Evolutionary conservation across 192 early-diverging fungal genomes (phyloP), one percentile per base, ranked within the genome.

Genomic region (Coemansia sp.): DNA sequence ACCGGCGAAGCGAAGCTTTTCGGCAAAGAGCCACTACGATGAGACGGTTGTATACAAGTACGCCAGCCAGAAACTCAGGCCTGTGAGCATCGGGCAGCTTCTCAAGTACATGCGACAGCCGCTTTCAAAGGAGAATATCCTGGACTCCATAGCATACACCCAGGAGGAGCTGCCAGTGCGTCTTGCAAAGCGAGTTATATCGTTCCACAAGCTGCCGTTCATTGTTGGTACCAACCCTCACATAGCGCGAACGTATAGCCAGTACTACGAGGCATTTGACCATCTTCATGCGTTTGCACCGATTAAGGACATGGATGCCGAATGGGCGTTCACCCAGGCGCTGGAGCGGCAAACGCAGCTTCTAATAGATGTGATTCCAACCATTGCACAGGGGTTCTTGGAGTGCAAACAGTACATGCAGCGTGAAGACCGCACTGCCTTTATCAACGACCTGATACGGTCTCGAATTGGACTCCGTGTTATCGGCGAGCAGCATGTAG

Each of bases 221-320:
- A 99, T 99, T 56, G 95, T 99, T 41, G 97, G 94, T 62, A 93
- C 93, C 52, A 99, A 99, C 76, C 97, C 97, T 3, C 87, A 94
- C 68, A 95, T 99, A 60, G 84, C 89, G 45, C 80, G 83, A 43
- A 88, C 96, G 13, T 96, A 96, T 74, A 78, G 87, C 56, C 88
- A 94, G 15, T 94, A 93, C 67, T 88, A 86, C 62, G 87, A 91
- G 59, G 91, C 93, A 13, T 91, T 94, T 65, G 90, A 91, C 59
- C 83, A 66, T 8, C 76, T 97, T 4, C 84, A 85, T 13, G 72
- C 82, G 1, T 89, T 91, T 52, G 89, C 94, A 3, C 82, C 85
- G 42, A 86, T 91, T 6, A 67, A 60, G 16, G 82, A 86, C 21
- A 63, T 84, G 12, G 80, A 86, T 49, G 70, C 85, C 43, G 88